A percentile compares a stretch with the other conserved stretches of the same genome.
These are phyloP conservation scores for Yamadazyma epiphylla DNA, from an alignment of 1,139 yeast genomes.

Conservation along the genomic window DNA sequence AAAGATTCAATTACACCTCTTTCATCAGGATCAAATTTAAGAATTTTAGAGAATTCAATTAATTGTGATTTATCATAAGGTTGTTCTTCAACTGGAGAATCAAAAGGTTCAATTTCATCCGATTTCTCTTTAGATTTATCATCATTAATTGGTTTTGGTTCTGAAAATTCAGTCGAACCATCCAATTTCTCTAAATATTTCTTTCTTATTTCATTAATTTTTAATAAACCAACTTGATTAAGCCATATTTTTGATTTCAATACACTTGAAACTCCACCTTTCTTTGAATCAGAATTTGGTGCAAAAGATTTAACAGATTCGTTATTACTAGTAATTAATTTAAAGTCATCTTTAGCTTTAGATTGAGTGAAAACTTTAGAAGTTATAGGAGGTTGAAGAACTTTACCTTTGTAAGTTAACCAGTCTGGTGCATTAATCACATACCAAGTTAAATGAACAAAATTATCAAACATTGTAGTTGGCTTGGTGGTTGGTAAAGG, in stretches of 20 bases:
- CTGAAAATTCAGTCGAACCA: constrained; percentile 11
- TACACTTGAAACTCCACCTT: constrained; percentile 59
- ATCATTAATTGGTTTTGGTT: constrained; percentile 5
- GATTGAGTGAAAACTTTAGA: constrained; percentile 17
- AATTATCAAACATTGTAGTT: constrained; percentile 64
- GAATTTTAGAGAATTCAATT: constrained; percentile 28
- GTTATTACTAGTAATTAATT: constrained; percentile 15
- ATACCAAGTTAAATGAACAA: constrained; percentile 85
- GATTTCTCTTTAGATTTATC: constrained; percentile 9
- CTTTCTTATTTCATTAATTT: constrained; percentile 38
- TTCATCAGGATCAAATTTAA: constrained; percentile 36
- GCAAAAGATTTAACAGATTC: constrained; percentile 71
- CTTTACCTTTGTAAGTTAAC: constrained; percentile 53
- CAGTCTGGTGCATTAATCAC: constrained; percentile 79
- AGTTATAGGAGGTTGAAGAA: constrained; percentile 23
- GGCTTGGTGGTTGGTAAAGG: constrained; percentile 59
- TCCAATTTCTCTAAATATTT: constrained; percentile 16
- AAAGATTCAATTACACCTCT: constrained; percentile 23
- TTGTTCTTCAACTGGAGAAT: constrained; percentile 2
- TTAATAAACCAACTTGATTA: constrained; percentile 62
- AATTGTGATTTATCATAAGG: constrained; percentile 10
- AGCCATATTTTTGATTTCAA: constrained; percentile 75
- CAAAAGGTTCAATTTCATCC: constrained; percentile 4
- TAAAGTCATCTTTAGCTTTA: constrained; percentile 16
- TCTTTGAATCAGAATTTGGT: constrained; percentile 70